Percentiles rank a stretch among this genome's conserved stretches.
These are phyloP conservation scores for Cadophora malorum DNA, from an alignment of 2,329 filamentous ascomycete genomes.

Conservation along the genomic window DNA sequence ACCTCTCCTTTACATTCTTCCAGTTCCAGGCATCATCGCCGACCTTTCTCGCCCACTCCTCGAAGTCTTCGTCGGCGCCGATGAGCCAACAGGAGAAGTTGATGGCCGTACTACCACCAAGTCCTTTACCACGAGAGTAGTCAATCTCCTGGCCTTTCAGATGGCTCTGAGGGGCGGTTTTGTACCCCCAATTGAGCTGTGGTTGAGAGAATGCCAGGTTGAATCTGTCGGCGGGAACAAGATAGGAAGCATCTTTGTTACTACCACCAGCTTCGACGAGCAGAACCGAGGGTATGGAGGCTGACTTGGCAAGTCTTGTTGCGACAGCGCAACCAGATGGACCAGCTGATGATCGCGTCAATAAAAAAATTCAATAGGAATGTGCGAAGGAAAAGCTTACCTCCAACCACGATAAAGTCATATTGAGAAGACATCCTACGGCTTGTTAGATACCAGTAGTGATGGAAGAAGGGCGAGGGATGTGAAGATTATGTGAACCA, in stretches of 20 bases:
- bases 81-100: conserved; percentile 55
- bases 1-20: conserved; percentile 57
- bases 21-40: conserved; percentile 63
- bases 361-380: too few species aligned
- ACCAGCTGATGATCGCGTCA: conserved; percentile 53
- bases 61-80: conserved; percentile 65
- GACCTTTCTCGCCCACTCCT: conserved; percentile 63
- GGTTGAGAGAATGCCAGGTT: conserved; percentile 50
- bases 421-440: conserved; percentile 22
- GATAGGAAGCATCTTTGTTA: conserved; percentile 55
- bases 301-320: conserved; percentile 54
- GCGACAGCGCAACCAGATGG: conserved; percentile 65
- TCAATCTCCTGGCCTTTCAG: conserved; percentile 40
- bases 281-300: conserved; percentile 58
- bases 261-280: conserved; percentile 64
- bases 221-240: conserved; percentile 62
- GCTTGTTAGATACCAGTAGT: background rate
- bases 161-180: conserved; percentile 38
- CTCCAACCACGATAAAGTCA: conserved; percentile 39
- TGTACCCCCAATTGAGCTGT: conserved; percentile 40
- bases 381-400: too few species aligned
- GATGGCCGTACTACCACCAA: conserved; percentile 49
- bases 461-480: background rate
- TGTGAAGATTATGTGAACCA: background rate
- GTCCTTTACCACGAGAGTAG: conserved; percentile 47